A percentile compares a stretch with the other conserved stretches of the same genome.
Conservation (phyloP, 371 early-diverging fungal species). For the Nematocida major region DNA sequence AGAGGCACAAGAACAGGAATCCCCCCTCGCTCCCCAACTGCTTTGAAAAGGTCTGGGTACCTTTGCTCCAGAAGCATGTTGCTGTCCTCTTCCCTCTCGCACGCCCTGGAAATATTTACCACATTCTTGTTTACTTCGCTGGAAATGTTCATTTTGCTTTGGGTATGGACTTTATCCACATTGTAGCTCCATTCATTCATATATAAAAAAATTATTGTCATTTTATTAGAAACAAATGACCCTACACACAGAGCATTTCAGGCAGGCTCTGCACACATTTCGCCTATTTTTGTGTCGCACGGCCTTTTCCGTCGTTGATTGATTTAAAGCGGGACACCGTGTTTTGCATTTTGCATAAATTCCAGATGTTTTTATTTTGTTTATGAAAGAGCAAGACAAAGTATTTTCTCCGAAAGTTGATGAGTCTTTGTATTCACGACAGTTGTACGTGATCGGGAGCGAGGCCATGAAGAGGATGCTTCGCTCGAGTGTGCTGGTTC, state of each 20-base stretch:
- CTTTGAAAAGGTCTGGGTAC: slow-evolving; percentile 46
- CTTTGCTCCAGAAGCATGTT: neutral
- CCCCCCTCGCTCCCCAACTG: neutral
- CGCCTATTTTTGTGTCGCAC: neutral
- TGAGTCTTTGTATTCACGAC: slow-evolving; percentile 65
- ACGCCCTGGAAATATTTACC: slow-evolving; percentile 17
- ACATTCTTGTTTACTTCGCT: slow-evolving; percentile 25
- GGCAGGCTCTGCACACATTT: too few species aligned
- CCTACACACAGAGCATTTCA: too few species aligned
- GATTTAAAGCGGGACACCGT: neutral
- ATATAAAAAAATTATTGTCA: slow-evolving; percentile 36
- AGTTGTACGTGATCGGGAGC: slow-evolving; percentile 78
- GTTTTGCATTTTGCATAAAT: slow-evolving; percentile 1
- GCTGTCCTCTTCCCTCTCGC: neutral
- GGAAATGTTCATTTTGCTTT: slow-evolving; percentile 15
- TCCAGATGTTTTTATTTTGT: slow-evolving; percentile 16
- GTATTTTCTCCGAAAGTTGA: slow-evolving; percentile 53
- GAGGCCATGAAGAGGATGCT: slow-evolving; percentile 98
- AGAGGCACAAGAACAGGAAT: slow-evolving; percentile 65
- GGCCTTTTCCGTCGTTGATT: neutral
- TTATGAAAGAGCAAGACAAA: slow-evolving; percentile 26
- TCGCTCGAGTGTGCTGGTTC: slow-evolving; percentile 81
- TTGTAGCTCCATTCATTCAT: slow-evolving; percentile 41
- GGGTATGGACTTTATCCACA: slow-evolving; percentile 24
- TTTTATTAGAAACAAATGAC: neutral